A percentile compares a stretch with the other conserved stretches of the same genome.
phyloP scores from a whole-genome alignment of 1,284 basidiomycete species.

The Tylopilus sp. region DNA sequence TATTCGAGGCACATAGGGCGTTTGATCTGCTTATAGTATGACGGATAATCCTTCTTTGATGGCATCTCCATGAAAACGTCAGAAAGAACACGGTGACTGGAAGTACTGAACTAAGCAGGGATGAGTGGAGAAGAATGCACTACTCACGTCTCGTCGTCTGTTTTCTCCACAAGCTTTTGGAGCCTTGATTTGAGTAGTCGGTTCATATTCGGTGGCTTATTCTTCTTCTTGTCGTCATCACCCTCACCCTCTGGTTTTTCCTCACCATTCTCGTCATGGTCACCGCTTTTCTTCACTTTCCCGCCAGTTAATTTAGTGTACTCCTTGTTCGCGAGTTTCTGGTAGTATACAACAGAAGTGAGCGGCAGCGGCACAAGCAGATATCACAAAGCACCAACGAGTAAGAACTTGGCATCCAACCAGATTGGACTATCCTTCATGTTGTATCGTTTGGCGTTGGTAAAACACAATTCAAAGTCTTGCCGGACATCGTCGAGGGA shows the following conservation, averaged over 20 bases:
- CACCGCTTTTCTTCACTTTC: slow-evolving; percentile 43
- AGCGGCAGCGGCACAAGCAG: not conserved
- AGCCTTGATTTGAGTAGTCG: slow-evolving; percentile 63
- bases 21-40: slow-evolving; percentile 85
- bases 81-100: slow-evolving; percentile 68
- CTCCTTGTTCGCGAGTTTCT: slow-evolving; percentile 71
- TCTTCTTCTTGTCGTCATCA: slow-evolving; percentile 48
- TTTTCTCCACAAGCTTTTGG: slow-evolving; percentile 68
- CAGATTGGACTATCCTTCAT: slow-evolving; percentile 83
- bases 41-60: slow-evolving; percentile 73
- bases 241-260: slow-evolving; percentile 42
- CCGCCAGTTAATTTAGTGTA: slow-evolving; percentile 56
- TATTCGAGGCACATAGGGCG: slow-evolving; percentile 80
- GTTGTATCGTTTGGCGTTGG: slow-evolving; percentile 90
- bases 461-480: slow-evolving; percentile 86
- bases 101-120: slow-evolving; percentile 8
- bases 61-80: slow-evolving; percentile 84
- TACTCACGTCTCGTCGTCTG: slow-evolving; percentile 54
- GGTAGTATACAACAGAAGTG: slow-evolving; percentile 7
- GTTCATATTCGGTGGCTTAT: slow-evolving; percentile 60
- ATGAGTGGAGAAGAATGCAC: not conserved
- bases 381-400: slow-evolving; percentile 37
- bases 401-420: slow-evolving; percentile 72
- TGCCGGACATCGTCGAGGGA: slow-evolving; percentile 70
- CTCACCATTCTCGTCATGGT: slow-evolving; percentile 44